Percentiles rank a stretch among this genome's conserved stretches.
Evolutionary conservation across 208 protist genomes (phyloP).

Genomic region (Leishmania mexicana): DNA sequence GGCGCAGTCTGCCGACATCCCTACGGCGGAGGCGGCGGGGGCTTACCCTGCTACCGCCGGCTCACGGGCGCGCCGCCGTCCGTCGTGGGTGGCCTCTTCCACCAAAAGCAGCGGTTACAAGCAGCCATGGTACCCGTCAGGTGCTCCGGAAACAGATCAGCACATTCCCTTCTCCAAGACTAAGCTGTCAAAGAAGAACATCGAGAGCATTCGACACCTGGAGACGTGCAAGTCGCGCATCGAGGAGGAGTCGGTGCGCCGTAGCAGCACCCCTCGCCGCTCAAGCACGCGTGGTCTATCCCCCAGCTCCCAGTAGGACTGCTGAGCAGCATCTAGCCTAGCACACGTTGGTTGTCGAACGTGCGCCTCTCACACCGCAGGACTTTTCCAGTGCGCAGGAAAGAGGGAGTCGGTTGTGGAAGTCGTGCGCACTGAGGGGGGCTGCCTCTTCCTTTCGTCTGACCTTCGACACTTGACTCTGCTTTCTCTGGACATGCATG

Average conservation of each 20-base stretch:
- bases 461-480: no score
- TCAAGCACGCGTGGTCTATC: slow-evolving; percentile 29
- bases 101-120: slow-evolving; percentile 28
- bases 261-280: slow-evolving; percentile 34
- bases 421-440: background rate
- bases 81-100: slow-evolving; percentile 12
- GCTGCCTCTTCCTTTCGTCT: background rate
- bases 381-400: background rate
- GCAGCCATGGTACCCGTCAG: slow-evolving; percentile 74
- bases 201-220: slow-evolving; percentile 70
- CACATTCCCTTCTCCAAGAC: slow-evolving; percentile 81
- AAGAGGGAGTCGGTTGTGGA: background rate
- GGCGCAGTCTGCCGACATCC: slow-evolving; percentile 21
- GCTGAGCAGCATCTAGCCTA: background rate
- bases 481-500: background rate
- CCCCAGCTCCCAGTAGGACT: slow-evolving; percentile 13
- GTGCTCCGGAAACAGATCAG: slow-evolving; percentile 42
- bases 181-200: slow-evolving; percentile 50
- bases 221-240: slow-evolving; percentile 56
- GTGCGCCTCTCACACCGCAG: no score
- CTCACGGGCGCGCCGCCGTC: slow-evolving; percentile 6
- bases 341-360: background rate
- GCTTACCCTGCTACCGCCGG: slow-evolving; percentile 8
- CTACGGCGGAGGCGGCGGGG: slow-evolving; percentile 7
- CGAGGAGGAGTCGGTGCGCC: slow-evolving; percentile 57